Evolutionary conservation across 805 yeast genomes (phyloP), one percentile per base, ranked within the genome.

Genomic region (Kazachstania taianensis): DNA sequence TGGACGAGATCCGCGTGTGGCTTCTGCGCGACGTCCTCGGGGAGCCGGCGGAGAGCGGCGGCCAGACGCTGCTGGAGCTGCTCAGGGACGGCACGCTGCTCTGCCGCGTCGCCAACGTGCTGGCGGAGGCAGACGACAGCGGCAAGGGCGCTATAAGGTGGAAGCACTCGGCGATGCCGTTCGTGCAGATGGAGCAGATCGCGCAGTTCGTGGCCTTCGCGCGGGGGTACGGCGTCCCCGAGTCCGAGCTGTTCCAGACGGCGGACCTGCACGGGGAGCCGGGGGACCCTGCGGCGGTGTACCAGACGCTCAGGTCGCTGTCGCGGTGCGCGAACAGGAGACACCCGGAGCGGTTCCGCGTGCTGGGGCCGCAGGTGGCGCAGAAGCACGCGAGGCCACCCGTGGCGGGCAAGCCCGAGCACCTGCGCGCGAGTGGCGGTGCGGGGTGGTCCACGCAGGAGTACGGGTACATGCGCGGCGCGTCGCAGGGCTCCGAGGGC

Each of bases 191-290:
- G 95, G 94, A 84, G 50, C 83, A 83, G 49, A 82, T 84, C 23
- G 74, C 84, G 33, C 72, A 73, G 43, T 84, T 84, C 49, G 60
- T 84, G 26, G 59, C 66, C 5, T 73, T 78, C 37, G 75, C 85
- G 33, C 72, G 76, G 43, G 36, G 52, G 4, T 63, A 75, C 35
- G 89, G 89, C 2, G 76, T 84, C 2, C 83, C 86, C 5, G 80
- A 81, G 44, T 86, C 81, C 51, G 94, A 84, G 53, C 59, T 81
- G 33, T 84, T 84, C 53, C 86, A 80, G 46, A 84, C 94, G 0
- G 62, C 69, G 5, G 94, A 84, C 53, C 63, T 84, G 39, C 84
- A 63, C 45, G 94, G 84, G 52, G 57, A 61, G 20, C 9, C 18
- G 13, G 69, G 73, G 45, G 94, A 84, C 52, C 85, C 89, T 1